Evolutionary conservation across 2,329 filamentous ascomycete genomes (phyloP), one percentile per base, ranked within the genome.

Genomic region (Colletotrichum lentis): DNA sequence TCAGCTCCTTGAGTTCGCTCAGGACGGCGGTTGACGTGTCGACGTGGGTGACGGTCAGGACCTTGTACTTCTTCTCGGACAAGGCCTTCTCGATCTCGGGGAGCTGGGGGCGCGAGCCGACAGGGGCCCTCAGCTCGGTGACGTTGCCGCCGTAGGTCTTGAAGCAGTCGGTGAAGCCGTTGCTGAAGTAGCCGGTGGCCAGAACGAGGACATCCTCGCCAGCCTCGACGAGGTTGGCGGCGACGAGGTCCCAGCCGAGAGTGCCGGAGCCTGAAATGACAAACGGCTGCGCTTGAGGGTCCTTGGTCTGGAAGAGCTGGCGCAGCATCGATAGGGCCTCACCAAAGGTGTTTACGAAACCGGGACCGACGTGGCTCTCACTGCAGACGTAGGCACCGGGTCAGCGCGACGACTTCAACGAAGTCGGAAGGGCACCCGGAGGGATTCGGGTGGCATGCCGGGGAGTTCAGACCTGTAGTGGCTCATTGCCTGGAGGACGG

Each of bases 21-120:
- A 99, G 84, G 31, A 99, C 96, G 73, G 96, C 96, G 44, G 96
- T 99, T 4, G 94, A 97, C 27, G 96, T 99, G 77, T 99, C 96
- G 70, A 97, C 95, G 79, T 99, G 96, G 12, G 96, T 99, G 72
- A 98, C 91, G 49, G 95, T 98, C 75, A 99, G 81, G 70, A 95
- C 79, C 86, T 98, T 98, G 86, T 97, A 98, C 76, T 92, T 89
- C 85, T 96, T 97, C 84, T 93, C 88, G 79, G 90, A 91, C 72
- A 99, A 84, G 3, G 94, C 94, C 80, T 91, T 88, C 82, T 98
- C 95, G 70, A 99, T 90, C 79, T 97, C 92, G 61, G 90, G 86
- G 44, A 97, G 87, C 76, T 96, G 91, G 53, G 95, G 95, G 62
- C 94, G 89, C 72, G 92, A 90, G 70, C 96, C 96, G 76, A 98